Conservation (phyloP, 208 protist genomes). For the Leishmania lainsoni region DNA sequence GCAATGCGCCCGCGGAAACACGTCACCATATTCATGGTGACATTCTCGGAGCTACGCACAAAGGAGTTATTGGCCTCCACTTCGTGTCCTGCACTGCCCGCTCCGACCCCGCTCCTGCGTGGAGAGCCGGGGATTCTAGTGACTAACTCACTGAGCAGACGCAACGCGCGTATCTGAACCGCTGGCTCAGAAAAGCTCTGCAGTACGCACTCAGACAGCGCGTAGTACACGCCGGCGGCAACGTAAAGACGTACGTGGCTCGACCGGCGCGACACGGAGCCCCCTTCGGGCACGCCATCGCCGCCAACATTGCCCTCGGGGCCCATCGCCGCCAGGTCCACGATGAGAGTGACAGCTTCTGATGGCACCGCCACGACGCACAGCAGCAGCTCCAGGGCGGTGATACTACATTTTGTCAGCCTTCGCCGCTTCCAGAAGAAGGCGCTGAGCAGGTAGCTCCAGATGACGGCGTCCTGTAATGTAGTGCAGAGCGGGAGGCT, state of each 20-base stretch:
- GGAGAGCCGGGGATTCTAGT: neutral
- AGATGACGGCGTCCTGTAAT: conserved; percentile 24
- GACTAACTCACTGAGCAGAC: conserved; percentile 41
- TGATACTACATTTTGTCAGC: conserved; percentile 40
- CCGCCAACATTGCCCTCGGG: neutral
- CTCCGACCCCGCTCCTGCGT: neutral
- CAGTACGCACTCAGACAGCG: conserved; percentile 42
- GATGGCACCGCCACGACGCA: conserved; percentile 27
- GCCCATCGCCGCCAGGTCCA: conserved; percentile 22
- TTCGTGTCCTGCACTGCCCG: neutral
- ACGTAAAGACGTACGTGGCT: conserved; percentile 15
- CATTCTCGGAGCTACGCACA: neutral
- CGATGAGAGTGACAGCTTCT: conserved; percentile 38
- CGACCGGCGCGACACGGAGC: conserved; percentile 10
- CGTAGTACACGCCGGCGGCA: conserved; percentile 34
- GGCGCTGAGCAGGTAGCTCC: conserved; percentile 51
- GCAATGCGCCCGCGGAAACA: conserved; percentile 41
- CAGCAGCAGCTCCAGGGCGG: conserved; percentile 51
- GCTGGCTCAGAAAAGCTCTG: conserved; percentile 38
- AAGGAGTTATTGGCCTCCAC: neutral
- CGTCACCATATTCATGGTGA: neutral
- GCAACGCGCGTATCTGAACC: conserved; percentile 47
- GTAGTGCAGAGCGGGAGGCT: conserved; percentile 9
- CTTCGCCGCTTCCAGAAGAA: conserved; percentile 62
- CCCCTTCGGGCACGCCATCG: neutral